Base-by-base conservation (phyloP, 305 asterid species). In the Fraxinus dipetala region DNA sequence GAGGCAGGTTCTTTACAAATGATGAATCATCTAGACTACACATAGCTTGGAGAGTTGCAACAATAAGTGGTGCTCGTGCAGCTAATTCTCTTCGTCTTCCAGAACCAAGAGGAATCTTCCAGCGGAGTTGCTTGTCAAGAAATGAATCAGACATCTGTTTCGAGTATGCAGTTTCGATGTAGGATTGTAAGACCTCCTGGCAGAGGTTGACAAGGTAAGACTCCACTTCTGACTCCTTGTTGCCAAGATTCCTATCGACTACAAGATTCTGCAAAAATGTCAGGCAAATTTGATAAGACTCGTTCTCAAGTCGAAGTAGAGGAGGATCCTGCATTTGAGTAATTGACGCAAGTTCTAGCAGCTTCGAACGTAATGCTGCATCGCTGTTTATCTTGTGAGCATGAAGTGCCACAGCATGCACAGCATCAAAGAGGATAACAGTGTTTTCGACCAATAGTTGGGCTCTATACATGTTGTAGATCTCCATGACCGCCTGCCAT, bases 301-400 rank as follows among this genome's bases (percentile, higher is more conserved):
- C 99, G 10, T 95, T 96, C 90, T 96, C 99, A 2, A 95, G 98
- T 81, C 98, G 98, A 65, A 96, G 91, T 34, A 96, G 91, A n/a
- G 98, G 99, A 31, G 99, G 99, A 85, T 96, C 99, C 87, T 96
- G 99, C 98, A 96, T 91, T 86, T 96, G 98, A 26, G 94, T 91
- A 85, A 96, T 84, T 67, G 98, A 80, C 35, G 94, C 93, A 28
- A 96, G 89, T 83, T 91, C 98, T 82, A 85, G 98, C 34, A 95
- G 91, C 88, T 89, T 94, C 48, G 88, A 79, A 61, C 98, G 96
- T 70, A 96, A 78, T 59, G 91, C 75, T 7, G 84, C 48, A 63
- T 95, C 91, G 9, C 88, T 88, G 69, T 96, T 95, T 86, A 90
- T 92, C 89, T 89, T 90, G 91, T 93, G 99, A 81, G 97, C 95